These are phyloP conservation scores for Podospora comata DNA, from an alignment of 495 filamentous ascomycete genomes.

Conservation along the genomic window DNA sequence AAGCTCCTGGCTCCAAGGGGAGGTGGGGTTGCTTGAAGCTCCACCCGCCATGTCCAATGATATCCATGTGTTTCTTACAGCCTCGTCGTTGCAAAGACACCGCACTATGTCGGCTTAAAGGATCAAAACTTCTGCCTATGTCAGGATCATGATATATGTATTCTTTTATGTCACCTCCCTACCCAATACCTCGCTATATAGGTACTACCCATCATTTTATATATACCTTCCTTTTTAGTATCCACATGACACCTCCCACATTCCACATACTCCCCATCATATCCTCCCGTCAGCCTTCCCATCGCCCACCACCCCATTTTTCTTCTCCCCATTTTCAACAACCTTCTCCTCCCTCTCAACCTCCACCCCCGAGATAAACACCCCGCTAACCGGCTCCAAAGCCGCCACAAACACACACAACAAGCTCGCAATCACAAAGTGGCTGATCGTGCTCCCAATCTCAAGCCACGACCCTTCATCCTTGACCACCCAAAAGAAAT, in stretches of 20 bases:
- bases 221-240: neutral
- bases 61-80: neutral
- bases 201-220: neutral
- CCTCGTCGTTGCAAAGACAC: neutral
- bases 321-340: constrained; percentile 22
- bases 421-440: constrained; percentile 87
- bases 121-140: too few relatives aligned
- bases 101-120: too few relatives aligned
- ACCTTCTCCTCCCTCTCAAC: constrained; percentile 46
- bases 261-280: neutral
- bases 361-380: constrained; percentile 78
- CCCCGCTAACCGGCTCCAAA: constrained; percentile 80
- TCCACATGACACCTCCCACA: neutral
- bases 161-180: neutral
- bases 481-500: constrained; percentile 96
- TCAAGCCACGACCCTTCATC: constrained; percentile 98
- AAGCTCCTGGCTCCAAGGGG: neutral
- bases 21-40: neutral
- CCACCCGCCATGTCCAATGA: neutral
- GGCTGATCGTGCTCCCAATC: constrained; percentile 92
- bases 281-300: constrained; percentile 14
- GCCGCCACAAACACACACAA: constrained; percentile 87
- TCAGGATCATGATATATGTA: neutral
- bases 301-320: constrained; percentile 10
- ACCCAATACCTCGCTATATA: neutral